A percentile compares a stretch with the other conserved stretches of the same genome.
Evolutionary conservation across 140 eudicot species (phyloP).

Genomic region (Ambrosia hybrid): DNA sequence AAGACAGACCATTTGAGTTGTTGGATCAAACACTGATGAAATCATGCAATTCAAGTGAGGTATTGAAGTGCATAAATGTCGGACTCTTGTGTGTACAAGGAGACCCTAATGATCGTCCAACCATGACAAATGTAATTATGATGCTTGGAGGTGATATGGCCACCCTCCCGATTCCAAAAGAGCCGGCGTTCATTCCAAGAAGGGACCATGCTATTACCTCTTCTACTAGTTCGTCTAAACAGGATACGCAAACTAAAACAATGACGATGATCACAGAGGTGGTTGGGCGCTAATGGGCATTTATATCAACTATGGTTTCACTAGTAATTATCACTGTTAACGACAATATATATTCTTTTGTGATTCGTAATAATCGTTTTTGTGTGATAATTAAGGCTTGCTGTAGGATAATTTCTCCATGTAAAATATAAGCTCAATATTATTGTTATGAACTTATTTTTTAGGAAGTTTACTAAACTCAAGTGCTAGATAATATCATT

Average conservation of each 20-base stretch:
- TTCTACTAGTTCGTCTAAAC: no score
- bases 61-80: slow-evolving; percentile 45
- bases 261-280: neutral
- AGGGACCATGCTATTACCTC: neutral
- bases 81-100: slow-evolving; percentile 68
- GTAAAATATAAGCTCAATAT: neutral
- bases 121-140: slow-evolving; percentile 42
- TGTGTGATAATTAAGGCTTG: slow-evolving; percentile 2
- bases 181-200: slow-evolving; percentile 33
- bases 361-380: neutral
- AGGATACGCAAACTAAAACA: no score
- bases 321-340: neutral
- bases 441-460: neutral
- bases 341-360: no score
- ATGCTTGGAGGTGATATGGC: slow-evolving; percentile 50
- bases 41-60: slow-evolving; percentile 44
- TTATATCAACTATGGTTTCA: neutral
- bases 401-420: neutral
- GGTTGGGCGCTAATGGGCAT: neutral
- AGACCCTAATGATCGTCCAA: slow-evolving; percentile 61
- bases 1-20: slow-evolving; percentile 33
- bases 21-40: slow-evolving; percentile 37
- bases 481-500: no score
- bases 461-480: neutral
- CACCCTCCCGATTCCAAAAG: slow-evolving; percentile 43